A percentile compares a stretch with the other conserved stretches of the same genome.
Evolutionary conservation across 139 green algal species (phyloP).

Genomic region (Coelastrella sp.): DNA sequence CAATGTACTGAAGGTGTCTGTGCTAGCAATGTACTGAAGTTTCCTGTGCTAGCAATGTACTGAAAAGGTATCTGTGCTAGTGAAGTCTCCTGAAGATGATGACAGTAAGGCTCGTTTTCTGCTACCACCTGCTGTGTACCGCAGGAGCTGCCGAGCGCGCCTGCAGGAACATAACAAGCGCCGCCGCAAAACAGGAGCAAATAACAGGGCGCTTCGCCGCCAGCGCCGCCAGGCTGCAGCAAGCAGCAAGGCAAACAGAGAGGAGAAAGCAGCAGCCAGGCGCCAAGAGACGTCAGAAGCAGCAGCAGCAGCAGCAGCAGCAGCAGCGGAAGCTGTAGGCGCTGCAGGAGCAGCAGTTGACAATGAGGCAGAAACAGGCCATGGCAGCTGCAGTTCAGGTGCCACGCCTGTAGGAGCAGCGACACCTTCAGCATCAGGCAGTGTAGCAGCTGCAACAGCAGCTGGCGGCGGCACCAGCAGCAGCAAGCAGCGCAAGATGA

Average conservation of each 20-base stretch:
- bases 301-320: neutral
- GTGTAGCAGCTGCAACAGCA: neutral
- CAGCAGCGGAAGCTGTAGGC: too few species aligned
- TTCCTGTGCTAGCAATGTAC: too few species aligned
- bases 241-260: conserved; percentile 17
- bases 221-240: neutral
- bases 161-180: conserved; percentile 44
- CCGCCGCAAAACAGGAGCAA: conserved; percentile 13
- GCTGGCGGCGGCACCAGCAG: neutral
- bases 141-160: conserved; percentile 36
- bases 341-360: conserved; percentile 4
- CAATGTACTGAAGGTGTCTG: too few species aligned
- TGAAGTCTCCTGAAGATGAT: too few species aligned
- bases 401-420: neutral
- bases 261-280: neutral
- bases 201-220: neutral
- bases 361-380: neutral
- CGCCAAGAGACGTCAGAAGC: neutral
- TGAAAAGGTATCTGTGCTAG: too few species aligned
- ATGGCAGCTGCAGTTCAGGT: neutral
- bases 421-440: neutral
- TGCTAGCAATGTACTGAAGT: too few species aligned
- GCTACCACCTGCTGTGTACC: neutral
- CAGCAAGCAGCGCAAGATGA: neutral
- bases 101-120: neutral